Conservation (phyloP, 306 rosid genomes). For the Vachellia collinsii region DNA sequence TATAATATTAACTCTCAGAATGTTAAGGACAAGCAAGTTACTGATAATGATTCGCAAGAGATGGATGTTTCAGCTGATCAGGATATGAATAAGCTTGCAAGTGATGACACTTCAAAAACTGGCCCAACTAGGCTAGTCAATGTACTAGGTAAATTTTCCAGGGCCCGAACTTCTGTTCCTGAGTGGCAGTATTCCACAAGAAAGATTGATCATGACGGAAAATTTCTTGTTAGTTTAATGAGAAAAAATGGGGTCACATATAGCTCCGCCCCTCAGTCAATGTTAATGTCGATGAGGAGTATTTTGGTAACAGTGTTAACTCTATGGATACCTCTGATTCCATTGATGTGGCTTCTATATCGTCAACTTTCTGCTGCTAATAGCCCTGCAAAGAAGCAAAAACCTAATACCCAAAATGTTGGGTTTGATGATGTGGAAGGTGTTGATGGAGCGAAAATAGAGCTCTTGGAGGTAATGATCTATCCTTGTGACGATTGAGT, state of each 20-base stretch:
- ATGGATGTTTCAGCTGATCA: constrained; percentile 40
- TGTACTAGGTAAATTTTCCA: constrained; percentile 47
- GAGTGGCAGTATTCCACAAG: constrained; percentile 84
- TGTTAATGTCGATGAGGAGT: constrained; percentile 71
- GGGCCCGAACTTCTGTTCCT: constrained; percentile 51
- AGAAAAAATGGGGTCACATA: constrained; percentile 81
- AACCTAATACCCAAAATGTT: constrained; percentile 61
- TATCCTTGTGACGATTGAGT: constrained; percentile 6
- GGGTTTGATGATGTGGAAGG: constrained; percentile 98
- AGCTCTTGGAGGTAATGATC: constrained; percentile 87
- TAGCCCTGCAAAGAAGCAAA: constrained; percentile 85
- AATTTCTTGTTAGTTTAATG: constrained; percentile 82
- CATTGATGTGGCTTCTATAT: constrained; percentile 94
- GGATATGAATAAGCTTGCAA: constrained; percentile 37
- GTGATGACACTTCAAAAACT: constrained; percentile 46
- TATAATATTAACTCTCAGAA: constrained; percentile 44
- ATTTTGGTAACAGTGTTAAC: constrained; percentile 75
- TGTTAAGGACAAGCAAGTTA: constrained; percentile 42
- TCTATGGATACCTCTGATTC: constrained; percentile 91
- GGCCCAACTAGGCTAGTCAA: constrained; percentile 42
- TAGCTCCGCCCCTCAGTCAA: constrained; percentile 91
- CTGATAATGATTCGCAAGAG: constrained; percentile 44
- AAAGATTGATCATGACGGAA: constrained; percentile 86
- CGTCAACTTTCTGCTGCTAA: constrained; percentile 91
- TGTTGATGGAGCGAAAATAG: constrained; percentile 89